phyloP scores from a whole-genome alignment of 2,329 filamentous ascomycete genomes.

The Neonectria hederae region DNA sequence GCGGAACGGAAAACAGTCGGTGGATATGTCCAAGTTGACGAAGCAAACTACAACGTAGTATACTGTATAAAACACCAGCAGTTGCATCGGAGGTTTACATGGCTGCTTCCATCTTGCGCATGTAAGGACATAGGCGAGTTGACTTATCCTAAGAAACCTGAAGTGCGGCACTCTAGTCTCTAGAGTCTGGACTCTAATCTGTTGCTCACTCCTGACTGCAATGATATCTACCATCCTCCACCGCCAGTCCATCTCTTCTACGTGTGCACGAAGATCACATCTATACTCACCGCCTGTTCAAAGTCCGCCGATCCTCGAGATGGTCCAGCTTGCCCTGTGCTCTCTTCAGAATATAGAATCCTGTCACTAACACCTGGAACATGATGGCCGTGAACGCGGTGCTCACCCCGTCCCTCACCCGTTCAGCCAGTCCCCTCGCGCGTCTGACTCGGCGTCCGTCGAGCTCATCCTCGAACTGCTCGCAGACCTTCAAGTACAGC shows the following conservation, averaged over 20 bases:
- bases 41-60: neutral
- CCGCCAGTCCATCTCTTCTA: neutral
- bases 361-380: constrained; percentile 35
- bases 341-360: constrained; percentile 40
- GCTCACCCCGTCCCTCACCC: constrained; percentile 26
- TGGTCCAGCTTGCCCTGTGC: constrained; percentile 43
- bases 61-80: too few species aligned
- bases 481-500: constrained; percentile 70
- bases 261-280: too few species aligned
- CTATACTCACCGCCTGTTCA: constrained; percentile 25
- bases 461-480: constrained; percentile 49
- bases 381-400: constrained; percentile 31
- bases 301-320: constrained; percentile 31
- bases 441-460: constrained; percentile 37
- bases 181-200: neutral
- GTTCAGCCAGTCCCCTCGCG: constrained; percentile 22
- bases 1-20: neutral
- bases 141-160: too few species aligned
- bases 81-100: too few species aligned
- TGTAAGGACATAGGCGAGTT: neutral
- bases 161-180: neutral
- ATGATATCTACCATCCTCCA: neutral
- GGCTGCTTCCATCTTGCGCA: neutral
- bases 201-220: neutral
- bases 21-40: neutral